A percentile compares a stretch with the other conserved stretches of the same genome.
phyloP scores from a whole-genome alignment of 257 asterid genomes.

The Jacaranda mimosifolia region DNA sequence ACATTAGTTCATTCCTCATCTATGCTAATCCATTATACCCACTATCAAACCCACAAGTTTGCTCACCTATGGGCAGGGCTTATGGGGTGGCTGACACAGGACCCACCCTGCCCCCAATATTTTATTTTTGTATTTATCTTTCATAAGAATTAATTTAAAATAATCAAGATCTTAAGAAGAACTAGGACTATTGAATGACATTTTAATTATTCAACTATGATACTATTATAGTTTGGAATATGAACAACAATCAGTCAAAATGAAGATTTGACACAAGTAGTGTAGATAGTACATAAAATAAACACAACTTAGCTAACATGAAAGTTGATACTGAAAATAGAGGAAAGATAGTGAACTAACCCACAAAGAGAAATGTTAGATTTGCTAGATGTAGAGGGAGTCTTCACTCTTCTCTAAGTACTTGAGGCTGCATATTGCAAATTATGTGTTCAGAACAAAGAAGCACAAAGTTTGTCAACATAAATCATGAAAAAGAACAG shows the following conservation, averaged over 20 bases:
- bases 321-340: constrained; percentile 14
- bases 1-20: too few species aligned
- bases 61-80: too few species aligned
- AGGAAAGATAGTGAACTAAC: constrained; percentile 55
- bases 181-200: too few species aligned
- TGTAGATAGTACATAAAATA: constrained; percentile 2
- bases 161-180: too few species aligned
- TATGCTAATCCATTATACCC: too few species aligned
- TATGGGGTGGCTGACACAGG: too few species aligned
- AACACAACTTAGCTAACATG: background rate
- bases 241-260: background rate
- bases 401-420: constrained; percentile 98
- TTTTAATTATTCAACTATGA: too few species aligned
- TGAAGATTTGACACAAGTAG: background rate
- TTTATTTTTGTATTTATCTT: too few species aligned
- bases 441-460: constrained; percentile 39
- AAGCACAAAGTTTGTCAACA: background rate
- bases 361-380: constrained; percentile 96
- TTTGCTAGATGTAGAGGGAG: constrained; percentile 98
- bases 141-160: too few species aligned
- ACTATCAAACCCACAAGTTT: too few species aligned
- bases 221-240: constrained; percentile 6
- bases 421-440: constrained; percentile 97
- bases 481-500: too few species aligned
- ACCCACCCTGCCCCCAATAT: too few species aligned